phyloP scores from a whole-genome alignment of 2,329 filamentous ascomycete species.

The Microascus cirrosus region DNA sequence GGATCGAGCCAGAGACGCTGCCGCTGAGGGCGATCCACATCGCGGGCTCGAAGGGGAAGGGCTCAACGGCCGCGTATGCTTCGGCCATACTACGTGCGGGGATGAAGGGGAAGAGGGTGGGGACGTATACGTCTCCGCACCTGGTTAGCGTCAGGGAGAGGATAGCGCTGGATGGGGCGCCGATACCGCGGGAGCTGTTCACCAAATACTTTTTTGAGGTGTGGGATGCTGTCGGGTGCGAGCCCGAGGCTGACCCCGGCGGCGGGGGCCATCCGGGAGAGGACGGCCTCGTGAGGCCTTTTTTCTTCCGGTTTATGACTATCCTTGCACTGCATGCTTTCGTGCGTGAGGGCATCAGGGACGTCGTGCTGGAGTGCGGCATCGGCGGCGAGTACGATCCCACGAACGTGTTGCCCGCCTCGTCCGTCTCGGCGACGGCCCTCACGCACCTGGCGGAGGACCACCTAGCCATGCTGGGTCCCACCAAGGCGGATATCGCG shows the following conservation, averaged over 20 bases:
- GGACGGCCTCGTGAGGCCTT: constrained; percentile 56
- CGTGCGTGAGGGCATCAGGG: constrained; percentile 60
- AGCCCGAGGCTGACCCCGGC: constrained; percentile 28
- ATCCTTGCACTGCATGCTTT: constrained; percentile 82
- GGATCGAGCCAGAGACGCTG: constrained; percentile 48
- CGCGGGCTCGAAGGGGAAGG: constrained; percentile 90
- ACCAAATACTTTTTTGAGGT: constrained; percentile 72
- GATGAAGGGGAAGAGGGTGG: constrained; percentile 32
- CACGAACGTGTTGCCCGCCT: constrained; percentile 65
- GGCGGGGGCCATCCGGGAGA: constrained; percentile 23
- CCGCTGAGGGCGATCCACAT: constrained; percentile 59
- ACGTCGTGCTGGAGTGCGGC: constrained; percentile 82
- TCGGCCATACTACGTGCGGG: constrained; percentile 56
- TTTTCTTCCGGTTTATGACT: constrained; percentile 87
- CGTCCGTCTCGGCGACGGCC: constrained; percentile 56
- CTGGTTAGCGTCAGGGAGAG: constrained; percentile 74
- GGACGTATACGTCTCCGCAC: constrained; percentile 80
- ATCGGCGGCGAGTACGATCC: constrained; percentile 91
- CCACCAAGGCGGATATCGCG: constrained; percentile 67
- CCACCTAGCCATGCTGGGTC: constrained; percentile 70
- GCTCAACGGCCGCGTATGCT: constrained; percentile 75
- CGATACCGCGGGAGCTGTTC: constrained; percentile 59
- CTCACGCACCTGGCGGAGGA: constrained; percentile 79
- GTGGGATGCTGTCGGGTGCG: constrained; percentile 52
- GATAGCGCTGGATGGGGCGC: constrained; percentile 66